Evolutionary conservation across 108 stramenopile species (phyloP), one percentile per base, ranked within the genome.

Genomic region (Skeletonema grethae): DNA sequence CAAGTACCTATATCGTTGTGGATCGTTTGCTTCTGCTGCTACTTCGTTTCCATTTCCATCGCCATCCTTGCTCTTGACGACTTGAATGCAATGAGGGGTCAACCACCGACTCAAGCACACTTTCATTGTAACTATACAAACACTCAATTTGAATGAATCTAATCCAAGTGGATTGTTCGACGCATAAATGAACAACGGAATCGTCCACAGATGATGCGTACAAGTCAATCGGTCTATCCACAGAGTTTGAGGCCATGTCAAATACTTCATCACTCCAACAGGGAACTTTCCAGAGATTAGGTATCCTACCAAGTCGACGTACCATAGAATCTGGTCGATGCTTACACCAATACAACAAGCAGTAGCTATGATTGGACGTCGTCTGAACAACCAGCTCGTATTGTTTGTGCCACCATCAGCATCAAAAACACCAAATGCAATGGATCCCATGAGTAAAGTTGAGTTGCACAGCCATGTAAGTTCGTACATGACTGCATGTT

Each of bases 121-220:
- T 55, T 85, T 85, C 3, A 84, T 13, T 4, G 67, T 50, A 15
- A 90, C 85, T 48, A 93, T 45, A 29, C 86, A 59, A 7, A 75
- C 12, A 57, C 88, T 89, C 58, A 93, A 76, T 10, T 65, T 45
- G 50, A 82, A 80, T 13, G 87, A 77, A 20, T 80, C 61, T 3
- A 83, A 34, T 31, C 60, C 22, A 41, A 85, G 77, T 5, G 45
- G 10, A 25, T 77, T 79, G 22, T 77, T 72, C 9, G 67, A 63
- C 4, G 78, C 85, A 65, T 81, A 89, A 12, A 91, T 15, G 7
- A 88, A 67, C 15, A 94, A 35, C 24, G 93, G 93, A n/a, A 94
- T 88, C 7, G 90, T 91, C 93, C 93, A 94, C 9, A 94, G 57
- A 68, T 94, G 93, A 82, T 94, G 93, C 9, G 85, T 85, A 61